These are phyloP conservation scores for Botryotinia narcissicola DNA, from an alignment of 2,329 filamentous ascomycete genomes.

Conservation along the genomic window DNA sequence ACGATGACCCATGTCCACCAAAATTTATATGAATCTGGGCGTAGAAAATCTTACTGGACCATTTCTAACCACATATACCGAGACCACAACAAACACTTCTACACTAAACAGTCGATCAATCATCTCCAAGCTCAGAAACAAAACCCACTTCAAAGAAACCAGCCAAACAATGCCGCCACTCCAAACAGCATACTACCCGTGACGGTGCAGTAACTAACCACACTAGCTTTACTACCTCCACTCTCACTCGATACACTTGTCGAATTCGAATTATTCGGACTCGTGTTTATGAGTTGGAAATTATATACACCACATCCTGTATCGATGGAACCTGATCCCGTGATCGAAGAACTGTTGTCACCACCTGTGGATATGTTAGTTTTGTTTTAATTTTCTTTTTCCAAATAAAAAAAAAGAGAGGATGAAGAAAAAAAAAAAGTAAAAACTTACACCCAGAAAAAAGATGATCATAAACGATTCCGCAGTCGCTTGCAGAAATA, in stretches of 20 bases:
- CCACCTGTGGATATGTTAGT: neutral
- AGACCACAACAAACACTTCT: neutral
- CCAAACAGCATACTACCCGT: neutral
- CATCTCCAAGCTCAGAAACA: no score
- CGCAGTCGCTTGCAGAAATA: neutral
- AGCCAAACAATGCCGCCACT: conserved; percentile 6
- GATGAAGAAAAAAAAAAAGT: neutral
- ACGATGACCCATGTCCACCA: accelerated
- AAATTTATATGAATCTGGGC: neutral
- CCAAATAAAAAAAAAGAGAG: no score
- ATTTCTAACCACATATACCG: neutral
- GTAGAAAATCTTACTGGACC: neutral
- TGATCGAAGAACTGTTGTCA: neutral
- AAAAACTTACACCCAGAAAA: neutral
- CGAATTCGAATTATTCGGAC: neutral
- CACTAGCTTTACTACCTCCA: neutral
- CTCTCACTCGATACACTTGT: neutral
- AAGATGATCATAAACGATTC: neutral
- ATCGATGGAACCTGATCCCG: neutral
- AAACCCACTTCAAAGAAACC: neutral
- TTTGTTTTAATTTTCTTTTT: no score
- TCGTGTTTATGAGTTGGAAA: neutral
- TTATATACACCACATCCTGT: neutral
- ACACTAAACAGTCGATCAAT: neutral
- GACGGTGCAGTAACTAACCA: conserved; percentile 5